Evolutionary conservation across 2,329 filamentous ascomycete genomes (phyloP).

Genomic region (Trichoderma guizhouense): DNA sequence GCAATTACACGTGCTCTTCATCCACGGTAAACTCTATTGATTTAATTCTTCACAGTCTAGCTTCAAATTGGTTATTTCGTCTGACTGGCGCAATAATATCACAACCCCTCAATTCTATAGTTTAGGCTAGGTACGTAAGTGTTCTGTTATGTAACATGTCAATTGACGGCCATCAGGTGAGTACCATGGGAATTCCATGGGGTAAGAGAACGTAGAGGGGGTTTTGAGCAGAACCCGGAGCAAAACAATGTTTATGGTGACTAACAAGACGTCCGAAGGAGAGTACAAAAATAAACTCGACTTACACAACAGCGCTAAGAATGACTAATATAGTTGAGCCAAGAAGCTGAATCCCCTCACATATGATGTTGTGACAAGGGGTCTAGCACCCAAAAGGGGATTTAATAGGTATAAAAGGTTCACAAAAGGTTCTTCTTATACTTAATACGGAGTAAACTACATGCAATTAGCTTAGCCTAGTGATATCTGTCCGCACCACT

Average conservation of each 20-base stretch:
- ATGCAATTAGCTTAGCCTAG: not conserved
- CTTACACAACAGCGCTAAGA: not conserved
- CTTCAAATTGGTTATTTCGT: not conserved
- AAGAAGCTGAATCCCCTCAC: not conserved
- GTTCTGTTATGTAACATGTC: not conserved
- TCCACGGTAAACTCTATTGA: not conserved
- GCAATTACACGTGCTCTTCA: not conserved
- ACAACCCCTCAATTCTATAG: not conserved
- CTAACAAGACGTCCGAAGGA: not conserved
- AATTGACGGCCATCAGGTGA: not conserved
- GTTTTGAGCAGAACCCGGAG: not conserved
- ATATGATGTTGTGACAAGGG: not conserved
- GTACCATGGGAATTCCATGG: not conserved
- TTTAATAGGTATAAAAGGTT: not conserved
- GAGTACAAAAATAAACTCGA: not conserved
- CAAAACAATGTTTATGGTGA: not conserved
- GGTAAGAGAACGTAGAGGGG: not conserved
- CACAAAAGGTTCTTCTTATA: not conserved
- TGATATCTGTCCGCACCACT: not conserved
- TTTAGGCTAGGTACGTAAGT: not conserved
- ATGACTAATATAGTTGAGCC: not conserved
- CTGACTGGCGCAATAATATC: not conserved
- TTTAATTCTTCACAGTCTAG: not conserved
- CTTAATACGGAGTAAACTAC: not conserved
- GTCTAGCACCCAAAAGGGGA: not conserved